phyloP scores from a whole-genome alignment of 2,329 filamentous ascomycete genomes.

The Penicillium sp. region DNA sequence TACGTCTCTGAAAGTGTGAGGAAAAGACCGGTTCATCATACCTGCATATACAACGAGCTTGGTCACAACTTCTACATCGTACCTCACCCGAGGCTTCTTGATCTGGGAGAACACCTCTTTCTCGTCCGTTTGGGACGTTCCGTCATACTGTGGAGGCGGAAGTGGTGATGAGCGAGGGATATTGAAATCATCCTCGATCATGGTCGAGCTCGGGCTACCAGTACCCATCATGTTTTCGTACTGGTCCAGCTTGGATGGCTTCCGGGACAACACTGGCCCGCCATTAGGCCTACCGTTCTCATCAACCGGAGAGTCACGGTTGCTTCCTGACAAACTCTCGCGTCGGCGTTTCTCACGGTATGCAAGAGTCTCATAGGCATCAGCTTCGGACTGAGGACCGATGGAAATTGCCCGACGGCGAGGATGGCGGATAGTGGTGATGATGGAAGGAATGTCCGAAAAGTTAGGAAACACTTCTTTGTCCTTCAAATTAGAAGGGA shows the following conservation, averaged over 20 bases:
- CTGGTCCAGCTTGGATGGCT: slow-evolving; percentile 58
- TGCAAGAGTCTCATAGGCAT: slow-evolving; percentile 92
- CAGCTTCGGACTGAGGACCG: slow-evolving; percentile 91
- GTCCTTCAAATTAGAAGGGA: slow-evolving; percentile 70
- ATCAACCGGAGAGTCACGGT: slow-evolving; percentile 29
- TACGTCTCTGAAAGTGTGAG: slow-evolving; percentile 2
- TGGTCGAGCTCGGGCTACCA: slow-evolving; percentile 51
- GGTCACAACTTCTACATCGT: slow-evolving; percentile 98
- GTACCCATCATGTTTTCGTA: slow-evolving; percentile 76
- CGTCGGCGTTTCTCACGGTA: slow-evolving; percentile 74
- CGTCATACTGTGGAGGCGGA: slow-evolving; percentile 32
- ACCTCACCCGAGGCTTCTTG: slow-evolving; percentile 83
- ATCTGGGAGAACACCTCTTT: slow-evolving; percentile 81
- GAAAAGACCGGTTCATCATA: slow-evolving; percentile 46
- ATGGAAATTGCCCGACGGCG: slow-evolving; percentile 80
- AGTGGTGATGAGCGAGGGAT: slow-evolving; percentile 25
- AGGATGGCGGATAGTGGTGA: slow-evolving; percentile 79
- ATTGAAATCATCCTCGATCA: slow-evolving; percentile 33
- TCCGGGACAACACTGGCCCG: slow-evolving; percentile 43
- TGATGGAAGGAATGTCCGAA: slow-evolving; percentile 80
- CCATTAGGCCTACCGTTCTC: slow-evolving; percentile 27
- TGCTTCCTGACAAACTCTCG: slow-evolving; percentile 56
- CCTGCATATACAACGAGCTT: slow-evolving; percentile 94
- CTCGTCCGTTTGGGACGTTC: slow-evolving; percentile 56
- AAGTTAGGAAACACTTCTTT: slow-evolving; percentile 90